Base-by-base conservation (phyloP, 306 rosid species). In the Notholithocarpus densiflorus region DNA sequence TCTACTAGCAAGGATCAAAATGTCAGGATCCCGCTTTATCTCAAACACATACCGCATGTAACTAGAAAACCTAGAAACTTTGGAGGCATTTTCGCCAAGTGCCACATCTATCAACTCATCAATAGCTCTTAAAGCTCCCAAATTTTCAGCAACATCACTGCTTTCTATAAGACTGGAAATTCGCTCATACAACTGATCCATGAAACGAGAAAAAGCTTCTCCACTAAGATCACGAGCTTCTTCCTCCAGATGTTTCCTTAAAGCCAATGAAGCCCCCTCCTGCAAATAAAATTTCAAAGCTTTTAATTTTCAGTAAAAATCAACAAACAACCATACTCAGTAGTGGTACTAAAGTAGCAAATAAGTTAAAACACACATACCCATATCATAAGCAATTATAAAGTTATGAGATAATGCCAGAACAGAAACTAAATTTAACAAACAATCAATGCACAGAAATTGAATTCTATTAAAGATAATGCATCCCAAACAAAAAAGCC, bases 61-160 rank as follows among this genome's bases (percentile, higher is more conserved):
- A 78, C 79, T 89, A 2, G 99, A 90, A 74, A 95, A 91, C 79
- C 88, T 93, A 2, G 99, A 93, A 34, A 95, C 96, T 83, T 92
- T 95, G 21, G 99, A 91, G 68, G 94, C 97, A 86, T 93, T 95
- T 84, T 95, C 99, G 15, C 99, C 99, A 66, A 95, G 90, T 40
- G 96, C 94, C 65, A 93, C 97, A 76, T 91, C 99, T 52, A 95
- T 95, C 72, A 95, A 84, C 88, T 95, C 97, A 71, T 95, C 99
- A 75, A 95, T 95, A 53, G 98, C 99, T 82, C 99, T 90, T 8
- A 95, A 82, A 69, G 99, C 99, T 72, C 98, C 99, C 48, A 95
- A 74, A 86, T 91, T 95, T 69, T 95, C 99, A 5, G 91, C 94
- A 6, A 87, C 92, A 9, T 95, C 99, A 64, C 65, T 87, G 71